Conservation (phyloP, 345 rosid genomes). For the Lepidium didymum region DNA sequence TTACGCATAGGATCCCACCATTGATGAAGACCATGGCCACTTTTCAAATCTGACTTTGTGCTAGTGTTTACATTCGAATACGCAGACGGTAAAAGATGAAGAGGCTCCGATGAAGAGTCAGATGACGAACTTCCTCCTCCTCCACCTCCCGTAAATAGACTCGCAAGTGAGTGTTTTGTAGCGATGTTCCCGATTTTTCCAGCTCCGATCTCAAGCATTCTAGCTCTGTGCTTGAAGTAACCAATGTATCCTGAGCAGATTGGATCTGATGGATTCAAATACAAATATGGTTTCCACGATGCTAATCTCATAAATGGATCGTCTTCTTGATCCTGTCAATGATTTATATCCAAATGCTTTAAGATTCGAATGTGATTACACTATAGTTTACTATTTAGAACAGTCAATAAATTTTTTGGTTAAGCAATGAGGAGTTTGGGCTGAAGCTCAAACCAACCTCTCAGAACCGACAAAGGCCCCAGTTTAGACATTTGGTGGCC, state of each 20-base stretch:
- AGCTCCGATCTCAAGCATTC: conserved; percentile 35
- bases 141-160: conserved; percentile 11
- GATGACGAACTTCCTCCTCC: background rate
- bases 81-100: conserved; percentile 48
- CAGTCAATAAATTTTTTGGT: too few relatives aligned
- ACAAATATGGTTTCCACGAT: conserved; percentile 41
- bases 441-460: too few relatives aligned
- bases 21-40: conserved; percentile 52
- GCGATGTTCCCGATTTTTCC: conserved; percentile 36
- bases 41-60: conserved; percentile 5
- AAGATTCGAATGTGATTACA: too few relatives aligned
- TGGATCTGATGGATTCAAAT: conserved; percentile 42
- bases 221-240: conserved; percentile 39
- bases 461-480: too few relatives aligned
- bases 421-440: too few relatives aligned
- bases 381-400: too few relatives aligned
- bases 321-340: background rate
- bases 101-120: conserved; percentile 8
- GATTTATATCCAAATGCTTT: too few relatives aligned
- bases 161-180: conserved; percentile 27
- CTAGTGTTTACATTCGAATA: conserved; percentile 21
- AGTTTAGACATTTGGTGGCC: too few relatives aligned
- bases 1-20: conserved; percentile 37
- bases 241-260: conserved; percentile 45
- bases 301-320: conserved; percentile 13